Base-by-base conservation (phyloP, 176 grass and related monocot genomes). In the Eremochloa ophiuroides region DNA sequence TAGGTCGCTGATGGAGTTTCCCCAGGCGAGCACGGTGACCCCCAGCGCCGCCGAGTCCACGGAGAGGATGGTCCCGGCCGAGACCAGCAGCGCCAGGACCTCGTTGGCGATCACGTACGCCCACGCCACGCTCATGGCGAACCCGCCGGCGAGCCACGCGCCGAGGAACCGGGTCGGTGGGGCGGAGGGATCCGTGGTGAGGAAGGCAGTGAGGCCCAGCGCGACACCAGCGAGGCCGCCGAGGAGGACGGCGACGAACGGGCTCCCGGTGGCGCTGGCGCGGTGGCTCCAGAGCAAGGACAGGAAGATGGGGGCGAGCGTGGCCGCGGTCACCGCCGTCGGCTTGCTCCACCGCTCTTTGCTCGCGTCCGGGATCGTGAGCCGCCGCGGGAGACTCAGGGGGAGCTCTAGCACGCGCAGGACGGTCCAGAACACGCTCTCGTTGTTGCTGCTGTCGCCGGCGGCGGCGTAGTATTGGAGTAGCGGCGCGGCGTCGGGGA, bases 121-220 rank as follows among this genome's bases (percentile, higher is more conserved):
- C 94, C 91, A 93, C 11, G 69, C 77, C 25, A 93, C 81, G 59
- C 86, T 91, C 94, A 91, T 93, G 37, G 85, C 77, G 85, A 97
- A 97, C 41, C 86, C 91, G 1, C 78, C 88, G 44, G 78, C 81
- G 55, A 87, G 78, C 91, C 94, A 97, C 58, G 81, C 79, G 18
- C 75, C 43, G 38, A 87, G 81, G 41, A 83, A 75, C 25, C 56
- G 55, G 3, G 67, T 53, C 0, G 91, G 91, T 0, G 91, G 94
- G 0, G 56, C n/a, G 10, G 77, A 74, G 51, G 48, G 10, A 1
- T 69, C 51, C 8, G 94, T 97, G 75, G 71, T 85, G 62, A 80
- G 16, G 22, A 80, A 83, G 18, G 86, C 73, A 48, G 50, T 22
- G 48, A 71, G 15, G 15, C 88, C 91, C 6, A 89, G 82, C 10